Percentiles rank a stretch among this genome's conserved stretches.
Evolutionary conservation across 768 basidiomycete genomes (phyloP).

Genomic region (Pholiota microspora): DNA sequence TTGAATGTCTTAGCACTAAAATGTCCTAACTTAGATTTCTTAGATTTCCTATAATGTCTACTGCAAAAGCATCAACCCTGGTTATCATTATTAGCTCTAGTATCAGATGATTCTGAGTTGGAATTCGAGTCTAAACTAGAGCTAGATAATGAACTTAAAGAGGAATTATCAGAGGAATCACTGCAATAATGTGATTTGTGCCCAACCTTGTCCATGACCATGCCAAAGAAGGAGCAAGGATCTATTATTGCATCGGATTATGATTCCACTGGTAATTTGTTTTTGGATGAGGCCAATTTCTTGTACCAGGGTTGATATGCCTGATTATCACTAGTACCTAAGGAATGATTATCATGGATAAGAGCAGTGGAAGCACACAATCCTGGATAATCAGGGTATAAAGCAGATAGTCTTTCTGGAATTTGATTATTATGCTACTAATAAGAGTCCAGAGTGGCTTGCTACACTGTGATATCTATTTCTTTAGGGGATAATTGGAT

Average conservation of each 20-base stretch:
- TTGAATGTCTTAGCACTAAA: slow-evolving; percentile 4
- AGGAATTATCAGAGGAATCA: not conserved
- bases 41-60: too few species aligned
- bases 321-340: not conserved
- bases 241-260: not conserved
- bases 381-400: too few species aligned
- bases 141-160: too few species aligned
- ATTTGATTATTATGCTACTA: too few species aligned
- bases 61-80: too few species aligned
- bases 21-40: too few species aligned
- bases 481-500: not conserved
- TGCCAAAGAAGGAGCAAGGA: not conserved
- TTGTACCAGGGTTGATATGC: not conserved
- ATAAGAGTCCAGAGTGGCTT: not conserved
- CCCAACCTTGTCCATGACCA: not conserved
- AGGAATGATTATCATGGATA: too few species aligned
- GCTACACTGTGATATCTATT: not conserved
- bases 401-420: too few species aligned
- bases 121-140: not conserved
- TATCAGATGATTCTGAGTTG: too few species aligned
- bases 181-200: not conserved
- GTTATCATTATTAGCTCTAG: too few species aligned
- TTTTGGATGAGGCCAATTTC: not conserved
- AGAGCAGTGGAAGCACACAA: too few species aligned
- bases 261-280: not conserved